phyloP scores from a whole-genome alignment of 257 asterid species.

The Fraxinus americana region DNA sequence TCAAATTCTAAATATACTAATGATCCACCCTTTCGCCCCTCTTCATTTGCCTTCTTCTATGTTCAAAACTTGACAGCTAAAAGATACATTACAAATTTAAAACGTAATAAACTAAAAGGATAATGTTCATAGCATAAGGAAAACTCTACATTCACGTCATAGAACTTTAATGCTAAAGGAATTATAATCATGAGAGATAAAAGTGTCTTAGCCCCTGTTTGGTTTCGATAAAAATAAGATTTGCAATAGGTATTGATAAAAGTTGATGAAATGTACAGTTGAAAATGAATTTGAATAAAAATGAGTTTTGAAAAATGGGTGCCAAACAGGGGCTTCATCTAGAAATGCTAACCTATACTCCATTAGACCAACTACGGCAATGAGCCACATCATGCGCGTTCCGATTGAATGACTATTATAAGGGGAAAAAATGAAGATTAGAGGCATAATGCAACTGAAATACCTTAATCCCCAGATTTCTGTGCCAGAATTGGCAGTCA shows the following conservation, averaged over 20 bases:
- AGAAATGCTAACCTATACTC: background rate
- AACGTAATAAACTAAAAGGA: background rate
- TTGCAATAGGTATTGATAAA: no score
- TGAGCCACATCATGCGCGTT: background rate
- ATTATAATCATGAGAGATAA: background rate
- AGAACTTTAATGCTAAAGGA: background rate
- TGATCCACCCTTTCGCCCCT: background rate
- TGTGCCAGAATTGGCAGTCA: conserved; percentile 95
- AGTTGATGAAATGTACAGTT: no score
- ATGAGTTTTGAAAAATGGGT: no score
- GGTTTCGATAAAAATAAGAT: no score
- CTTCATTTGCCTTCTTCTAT: background rate
- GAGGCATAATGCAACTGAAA: background rate
- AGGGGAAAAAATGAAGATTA: background rate
- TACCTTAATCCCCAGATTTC: conserved; percentile 85
- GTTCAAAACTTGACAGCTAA: background rate
- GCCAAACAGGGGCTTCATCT: background rate
- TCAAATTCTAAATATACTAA: background rate
- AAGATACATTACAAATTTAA: background rate
- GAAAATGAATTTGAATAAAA: no score
- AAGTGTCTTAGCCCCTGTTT: background rate
- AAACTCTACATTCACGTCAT: background rate
- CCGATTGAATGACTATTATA: background rate
- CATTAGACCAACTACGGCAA: background rate
- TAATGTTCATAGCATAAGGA: background rate